Evolutionary conservation across 1,284 basidiomycete species (phyloP), one percentile per base, ranked within the genome.

Genomic region (Bondarzewia mesenterica): DNA sequence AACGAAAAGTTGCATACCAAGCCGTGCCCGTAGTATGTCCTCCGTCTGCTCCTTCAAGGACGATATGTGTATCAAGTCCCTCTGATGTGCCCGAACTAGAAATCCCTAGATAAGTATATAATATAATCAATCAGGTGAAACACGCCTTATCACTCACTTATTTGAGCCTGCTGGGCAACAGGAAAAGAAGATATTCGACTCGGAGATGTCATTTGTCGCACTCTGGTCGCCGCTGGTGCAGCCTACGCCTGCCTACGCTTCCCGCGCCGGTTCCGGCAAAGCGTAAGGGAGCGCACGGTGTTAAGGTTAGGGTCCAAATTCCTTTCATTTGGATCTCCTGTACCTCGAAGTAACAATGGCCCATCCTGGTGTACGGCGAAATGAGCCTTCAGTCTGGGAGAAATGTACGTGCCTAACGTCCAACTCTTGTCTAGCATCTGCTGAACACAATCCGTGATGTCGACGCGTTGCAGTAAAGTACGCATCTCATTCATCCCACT

Each of bases 1-100:
- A 42, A 38, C 32, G 27, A 41, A 47, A 37, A 45, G 5, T 27
- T 14, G 22, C 79, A 46, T 52, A 91, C 91, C 91, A 15, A 91
- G 68, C 75, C 85, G 82, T 22, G 86, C 77, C 42, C 91, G 75
- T 15, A 91, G 63, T 1, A 89, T 81, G 53, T 75, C 79, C 51
- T 90, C 87, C 3, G 81, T 70, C 55, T 93, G 83, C 48, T 91
- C 89, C 48, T 77, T 81, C 57, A 94, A 66, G 5, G 81, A 77
- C 21, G 78, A 73, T 42, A 92, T 74, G 65, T 93, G 89, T 54
- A 85, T 84, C 21, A 86, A 58, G 64, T 95, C 92, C 52, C 92
- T 72, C 60, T 94, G 91, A 61, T 91, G 84, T 35, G 91, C 83
- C 54, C 92, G 75, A 58, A 93, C 91, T 94, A 55, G 14, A 46